Base-by-base conservation (phyloP, 2,329 filamentous ascomycete species). In the Penicillium sp. region DNA sequence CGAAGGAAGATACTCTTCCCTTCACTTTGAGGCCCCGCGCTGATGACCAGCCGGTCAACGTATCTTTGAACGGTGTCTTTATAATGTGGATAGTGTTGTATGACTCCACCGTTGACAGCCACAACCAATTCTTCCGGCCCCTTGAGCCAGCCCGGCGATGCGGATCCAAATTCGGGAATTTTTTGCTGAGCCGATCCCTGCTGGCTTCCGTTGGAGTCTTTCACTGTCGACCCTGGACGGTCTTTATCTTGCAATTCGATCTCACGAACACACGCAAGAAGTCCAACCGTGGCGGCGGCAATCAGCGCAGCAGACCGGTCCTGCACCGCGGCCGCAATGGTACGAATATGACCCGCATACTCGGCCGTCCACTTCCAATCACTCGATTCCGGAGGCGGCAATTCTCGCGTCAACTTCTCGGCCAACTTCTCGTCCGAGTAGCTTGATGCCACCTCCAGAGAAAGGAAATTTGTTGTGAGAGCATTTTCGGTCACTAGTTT, bases 41-140 rank as follows among this genome's bases (percentile, higher is more conserved):
- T 68, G 43, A 78, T 71, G 0, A 83, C 70, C 14, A 84, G 71
- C 5, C 75, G 72, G 60, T 91, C 86, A 50, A 92, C 80, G 70
- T 90, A 89, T n/a, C 75, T 66, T 72, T 92, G 89, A 63, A 88
- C 89, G 59, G 88, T 86, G 48, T 78, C 75, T 38, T 90, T 78
- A 73, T 90, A 92, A 66, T 88, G 81, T 42, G 90, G 89, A 69
- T 91, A 91, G 68, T 90, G 86, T 14, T 86, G 84, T 57, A 93
- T 92, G 68, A 90, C 91, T 17, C 89, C 88, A 15, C 90, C 90
- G 0, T 90, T 91, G 70, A 90, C 91, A 0, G 90, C 90, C 25
- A 93, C 88, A 1, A 90, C 86, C 25, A 92, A 73, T 66, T 90
- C 87, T 59, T 84, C 80, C 0, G 74, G 71, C 5, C 73, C 73